phyloP scores from a whole-genome alignment of 2,329 filamentous ascomycete genomes.

The Fusarium burgessii region DNA sequence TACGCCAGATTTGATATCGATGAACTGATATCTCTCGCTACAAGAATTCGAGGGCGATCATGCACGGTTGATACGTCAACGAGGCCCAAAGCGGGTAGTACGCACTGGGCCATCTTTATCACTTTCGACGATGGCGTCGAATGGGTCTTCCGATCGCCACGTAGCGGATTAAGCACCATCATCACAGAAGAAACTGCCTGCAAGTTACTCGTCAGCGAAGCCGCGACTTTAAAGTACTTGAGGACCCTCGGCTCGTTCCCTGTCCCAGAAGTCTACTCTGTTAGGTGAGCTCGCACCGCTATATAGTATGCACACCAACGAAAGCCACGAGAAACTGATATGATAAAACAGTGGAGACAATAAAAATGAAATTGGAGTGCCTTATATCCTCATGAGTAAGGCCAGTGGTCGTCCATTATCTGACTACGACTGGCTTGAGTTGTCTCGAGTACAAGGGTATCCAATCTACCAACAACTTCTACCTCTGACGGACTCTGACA shows the following conservation, averaged over 20 bases:
- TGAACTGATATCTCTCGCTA: accelerated
- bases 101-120: neutral
- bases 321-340: neutral
- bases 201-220: neutral
- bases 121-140: neutral
- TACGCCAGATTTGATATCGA: neutral
- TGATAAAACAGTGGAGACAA: neutral
- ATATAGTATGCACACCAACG: no score
- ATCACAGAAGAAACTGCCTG: neutral
- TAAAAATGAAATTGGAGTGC: neutral
- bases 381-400: neutral
- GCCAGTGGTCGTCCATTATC: neutral
- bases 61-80: neutral
- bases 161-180: neutral
- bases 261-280: neutral
- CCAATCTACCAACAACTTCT: neutral
- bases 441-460: neutral
- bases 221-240: neutral
- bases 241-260: accelerated
- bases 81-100: neutral
- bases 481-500: neutral
- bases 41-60: neutral
- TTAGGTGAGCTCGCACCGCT: neutral
- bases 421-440: neutral
- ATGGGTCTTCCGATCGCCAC: neutral